Base-by-base conservation (phyloP, 2,329 filamentous ascomycete genomes). In the Aspergillus pseudoterreus region DNA sequence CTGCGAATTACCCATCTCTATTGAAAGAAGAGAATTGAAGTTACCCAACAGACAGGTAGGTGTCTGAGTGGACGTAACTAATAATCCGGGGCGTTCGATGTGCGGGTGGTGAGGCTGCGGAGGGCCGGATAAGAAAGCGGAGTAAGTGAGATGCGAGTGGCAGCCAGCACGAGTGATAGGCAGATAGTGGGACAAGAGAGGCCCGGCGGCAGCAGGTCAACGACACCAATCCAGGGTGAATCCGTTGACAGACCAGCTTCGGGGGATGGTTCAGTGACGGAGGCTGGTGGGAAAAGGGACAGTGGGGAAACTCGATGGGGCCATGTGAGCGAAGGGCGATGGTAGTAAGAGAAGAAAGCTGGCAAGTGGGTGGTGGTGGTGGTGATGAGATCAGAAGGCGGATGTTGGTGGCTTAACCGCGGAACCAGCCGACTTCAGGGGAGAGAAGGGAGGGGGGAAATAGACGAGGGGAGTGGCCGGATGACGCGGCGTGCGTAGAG, bases 1-100 rank as follows among this genome's bases (percentile, higher is more conserved):
- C 53, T 75, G 69, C 45, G 73, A 71, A 58, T 77, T 77, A 45
- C 74, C 74, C 74, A 77, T 77, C 14, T 54, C 56, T 50, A 52
- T 49, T 39, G 47, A 51, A 52, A 43, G 48, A 50, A 43, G 41
- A 47, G 49, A 35, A 43, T 33, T 21, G 43, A 52, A 11, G 48
- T 47, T 46, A 50, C 6, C 48, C n/a, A 15, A 35, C n/a, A 15
- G 47, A 32, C 33, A 50, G n/a, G 36, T 27, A 36, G 30, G 17
- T 11, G 36, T 42, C 1, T 19, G 27, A 17, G 39, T 42, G 17
- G 39, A 42, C 39, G 39, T 21, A 15, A 41, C 33, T 9, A 39
- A 48, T 48, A 22, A 43, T 32, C 24, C 24, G 36, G 17, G 46
- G 42, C 14, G 19, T 17, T 11, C 39, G 19, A 17, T 19, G 24